phyloP scores from a whole-genome alignment of 2,329 filamentous ascomycete genomes.

The Corinectria fuckeliana region DNA sequence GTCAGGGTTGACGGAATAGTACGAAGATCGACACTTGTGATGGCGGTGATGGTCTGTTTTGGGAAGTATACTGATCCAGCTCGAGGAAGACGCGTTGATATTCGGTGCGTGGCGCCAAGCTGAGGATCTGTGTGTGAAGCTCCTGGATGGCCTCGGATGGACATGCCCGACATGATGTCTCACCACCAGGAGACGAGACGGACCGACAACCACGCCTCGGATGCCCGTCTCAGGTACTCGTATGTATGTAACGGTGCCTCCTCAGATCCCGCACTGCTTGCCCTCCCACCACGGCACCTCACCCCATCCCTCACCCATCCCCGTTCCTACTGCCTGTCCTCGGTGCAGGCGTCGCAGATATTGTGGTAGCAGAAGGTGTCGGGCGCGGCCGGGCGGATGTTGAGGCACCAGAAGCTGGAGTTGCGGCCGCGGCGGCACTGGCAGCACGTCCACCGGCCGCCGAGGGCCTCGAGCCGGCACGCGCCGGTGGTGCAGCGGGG shows the following conservation, averaged over 20 bases:
- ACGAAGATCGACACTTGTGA: too few species aligned
- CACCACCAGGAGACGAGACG: not conserved
- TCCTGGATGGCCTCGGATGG: conserved; percentile 15
- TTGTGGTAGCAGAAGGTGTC: conserved; percentile 60
- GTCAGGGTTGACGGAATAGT: too few species aligned
- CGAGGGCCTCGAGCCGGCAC: conserved; percentile 57
- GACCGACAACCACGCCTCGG: not conserved
- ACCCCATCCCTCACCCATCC: not conserved
- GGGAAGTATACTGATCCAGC: not conserved
- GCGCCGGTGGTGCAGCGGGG: conserved; percentile 55
- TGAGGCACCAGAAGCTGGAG: conserved; percentile 52
- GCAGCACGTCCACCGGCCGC: conserved; percentile 58
- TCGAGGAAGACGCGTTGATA: not conserved
- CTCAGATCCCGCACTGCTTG: not conserved
- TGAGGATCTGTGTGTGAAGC: not conserved
- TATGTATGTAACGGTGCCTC: not conserved
- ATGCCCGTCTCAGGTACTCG: too few species aligned
- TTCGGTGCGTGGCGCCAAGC: not conserved
- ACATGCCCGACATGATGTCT: conserved; percentile 12
- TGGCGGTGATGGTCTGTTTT: not conserved
- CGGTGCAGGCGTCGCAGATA: conserved; percentile 53
- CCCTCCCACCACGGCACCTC: not conserved
- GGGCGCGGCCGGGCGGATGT: conserved; percentile 53
- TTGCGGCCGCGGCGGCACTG: conserved; percentile 55
- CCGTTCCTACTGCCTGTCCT: conserved; percentile 19